Evolutionary conservation across 202 grass and related monocot genomes (phyloP).

Genomic region (Brachypodium distachyon): DNA sequence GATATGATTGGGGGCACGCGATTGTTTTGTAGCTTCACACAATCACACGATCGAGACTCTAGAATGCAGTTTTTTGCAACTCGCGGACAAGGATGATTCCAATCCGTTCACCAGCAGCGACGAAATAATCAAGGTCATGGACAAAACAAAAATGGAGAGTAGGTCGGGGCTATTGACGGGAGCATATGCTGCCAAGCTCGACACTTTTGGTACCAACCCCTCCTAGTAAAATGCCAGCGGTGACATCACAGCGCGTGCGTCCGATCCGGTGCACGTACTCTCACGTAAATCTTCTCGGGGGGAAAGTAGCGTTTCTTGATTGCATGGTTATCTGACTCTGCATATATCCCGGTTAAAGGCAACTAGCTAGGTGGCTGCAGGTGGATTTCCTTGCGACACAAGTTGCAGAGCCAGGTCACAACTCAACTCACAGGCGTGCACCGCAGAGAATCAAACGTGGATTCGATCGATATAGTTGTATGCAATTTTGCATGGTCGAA

Average conservation of each 20-base stretch:
- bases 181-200: not conserved
- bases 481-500: too few species aligned
- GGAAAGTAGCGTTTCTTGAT: conserved; percentile 18
- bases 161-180: conserved; percentile 6
- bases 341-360: not conserved
- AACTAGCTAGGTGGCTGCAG: not conserved
- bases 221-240: not conserved
- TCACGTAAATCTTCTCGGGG: not conserved
- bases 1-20: not conserved
- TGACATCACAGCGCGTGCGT: not conserved
- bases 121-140: not conserved
- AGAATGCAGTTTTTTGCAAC: not conserved
- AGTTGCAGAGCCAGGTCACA: not conserved
- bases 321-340: not conserved
- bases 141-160: not conserved
- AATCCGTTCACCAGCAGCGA: conserved; percentile 4
- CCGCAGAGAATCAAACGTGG: too few species aligned
- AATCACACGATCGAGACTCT: not conserved
- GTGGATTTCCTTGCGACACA: not conserved
- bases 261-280: not conserved
- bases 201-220: not conserved
- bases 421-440: not conserved
- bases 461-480: too few species aligned
- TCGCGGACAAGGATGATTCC: not conserved
- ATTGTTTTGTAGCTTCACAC: not conserved